Percentiles rank a stretch among this genome's conserved stretches.
phyloP scores from a whole-genome alignment of 73 alveolate genomes.

The Paramecium octaurelia region DNA sequence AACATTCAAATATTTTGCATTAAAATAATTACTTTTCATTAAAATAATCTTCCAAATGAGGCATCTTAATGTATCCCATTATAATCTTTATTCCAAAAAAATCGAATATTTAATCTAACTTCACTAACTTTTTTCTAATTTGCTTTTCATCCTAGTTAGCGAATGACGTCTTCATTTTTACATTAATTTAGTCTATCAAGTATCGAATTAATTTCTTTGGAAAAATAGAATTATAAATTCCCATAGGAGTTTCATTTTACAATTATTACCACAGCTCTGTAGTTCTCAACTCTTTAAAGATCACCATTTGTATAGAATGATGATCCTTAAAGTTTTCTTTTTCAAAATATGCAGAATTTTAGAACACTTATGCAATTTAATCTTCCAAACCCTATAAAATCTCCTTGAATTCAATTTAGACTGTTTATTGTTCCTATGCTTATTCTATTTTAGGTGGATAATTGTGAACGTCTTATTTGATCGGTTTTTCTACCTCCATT shows the following conservation, averaged over 20 bases:
- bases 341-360: not conserved
- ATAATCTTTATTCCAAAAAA: not conserved
- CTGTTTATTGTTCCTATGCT: not conserved
- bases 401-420: not conserved
- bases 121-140: not conserved
- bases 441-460: not conserved
- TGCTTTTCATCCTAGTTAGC: not conserved
- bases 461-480: not conserved
- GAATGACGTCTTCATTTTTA: not conserved
- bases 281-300: not conserved
- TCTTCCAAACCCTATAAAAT: not conserved
- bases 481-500: not conserved
- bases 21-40: not conserved
- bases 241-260: not conserved
- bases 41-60: not conserved
- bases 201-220: not conserved
- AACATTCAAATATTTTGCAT: not conserved
- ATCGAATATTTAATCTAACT: not conserved
- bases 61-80: not conserved
- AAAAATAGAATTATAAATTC: not conserved
- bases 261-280: not conserved
- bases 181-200: not conserved
- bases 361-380: not conserved
- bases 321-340: not conserved
- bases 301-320: not conserved